Percentiles rank a stretch among this genome's conserved stretches.
Conservation (phyloP, 345 rosid species). For the Populus deltoides region DNA sequence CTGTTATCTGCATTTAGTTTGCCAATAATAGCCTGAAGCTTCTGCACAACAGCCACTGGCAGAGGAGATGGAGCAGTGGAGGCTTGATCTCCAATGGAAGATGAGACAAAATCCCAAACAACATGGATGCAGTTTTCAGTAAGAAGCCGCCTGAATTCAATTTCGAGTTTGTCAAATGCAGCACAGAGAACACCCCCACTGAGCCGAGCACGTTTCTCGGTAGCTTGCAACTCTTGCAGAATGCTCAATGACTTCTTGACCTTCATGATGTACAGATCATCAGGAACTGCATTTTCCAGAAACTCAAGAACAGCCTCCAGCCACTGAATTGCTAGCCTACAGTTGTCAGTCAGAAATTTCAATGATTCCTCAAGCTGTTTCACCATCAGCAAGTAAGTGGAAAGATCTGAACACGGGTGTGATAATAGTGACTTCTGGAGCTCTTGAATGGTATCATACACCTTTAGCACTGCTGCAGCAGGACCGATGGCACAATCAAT, state of each 20-base stretch:
- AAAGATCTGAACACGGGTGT: constrained; percentile 26
- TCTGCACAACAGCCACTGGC: constrained; percentile 31
- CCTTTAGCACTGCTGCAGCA: constrained; percentile 52
- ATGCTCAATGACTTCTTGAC: constrained; percentile 43
- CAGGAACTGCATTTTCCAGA: constrained; percentile 33
- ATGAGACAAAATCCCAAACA: constrained; percentile 11
- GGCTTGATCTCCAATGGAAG: constrained; percentile 6
- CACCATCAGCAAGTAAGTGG: constrained; percentile 41
- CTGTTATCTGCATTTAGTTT: constrained; percentile 33
- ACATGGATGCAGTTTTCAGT: constrained; percentile 27
- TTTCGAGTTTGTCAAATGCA: constrained; percentile 48
- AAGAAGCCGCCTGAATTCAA: constrained; percentile 49
- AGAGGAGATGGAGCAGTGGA: constrained; percentile 12
- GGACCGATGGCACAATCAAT: constrained; percentile 55
- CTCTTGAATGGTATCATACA: constrained; percentile 41
- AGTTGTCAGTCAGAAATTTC: constrained; percentile 59
- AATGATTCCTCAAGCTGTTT: constrained; percentile 58
- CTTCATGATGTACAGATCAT: constrained; percentile 33
- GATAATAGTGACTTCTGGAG: constrained; percentile 48
- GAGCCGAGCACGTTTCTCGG: constrained; percentile 32
- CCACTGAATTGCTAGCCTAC: constrained; percentile 72
- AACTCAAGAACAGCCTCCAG: constrained; percentile 48
- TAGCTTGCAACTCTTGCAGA: constrained; percentile 41
- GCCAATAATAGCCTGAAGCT: constrained; percentile 45
- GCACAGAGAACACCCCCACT: constrained; percentile 47